A percentile compares a stretch with the other conserved stretches of the same genome.
Conservation (phyloP, 2,329 filamentous ascomycete species). For the Sporothrix inflata region DNA sequence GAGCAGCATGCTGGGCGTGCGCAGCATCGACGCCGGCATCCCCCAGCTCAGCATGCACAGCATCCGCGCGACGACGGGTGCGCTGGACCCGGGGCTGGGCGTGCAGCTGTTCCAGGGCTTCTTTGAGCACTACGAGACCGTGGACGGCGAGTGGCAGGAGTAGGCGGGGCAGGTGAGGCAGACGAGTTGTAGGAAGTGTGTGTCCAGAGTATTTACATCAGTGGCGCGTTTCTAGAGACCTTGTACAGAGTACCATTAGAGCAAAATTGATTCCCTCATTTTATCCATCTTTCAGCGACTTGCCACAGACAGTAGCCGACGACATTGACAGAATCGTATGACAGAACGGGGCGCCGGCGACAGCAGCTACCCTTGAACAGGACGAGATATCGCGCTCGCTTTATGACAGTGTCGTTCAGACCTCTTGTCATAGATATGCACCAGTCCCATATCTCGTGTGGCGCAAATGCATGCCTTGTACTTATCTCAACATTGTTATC, state of each 20-base stretch:
- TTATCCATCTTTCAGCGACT: neutral
- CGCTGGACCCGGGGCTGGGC: slow-evolving; percentile 82
- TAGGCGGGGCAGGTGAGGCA: neutral
- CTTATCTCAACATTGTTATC: slow-evolving; percentile 5
- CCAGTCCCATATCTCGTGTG: neutral
- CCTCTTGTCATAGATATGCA: neutral
- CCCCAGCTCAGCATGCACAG: slow-evolving; percentile 94
- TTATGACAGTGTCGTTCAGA: neutral
- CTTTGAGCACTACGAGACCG: slow-evolving; percentile 80
- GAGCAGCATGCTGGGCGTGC: slow-evolving; percentile 76
- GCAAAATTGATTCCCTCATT: neutral
- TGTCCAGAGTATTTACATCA: neutral
- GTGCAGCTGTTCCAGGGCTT: slow-evolving; percentile 89
- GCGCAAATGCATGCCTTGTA: neutral
- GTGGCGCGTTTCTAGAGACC: neutral
- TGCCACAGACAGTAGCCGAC: neutral
- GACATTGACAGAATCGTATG: slow-evolving; percentile 1
- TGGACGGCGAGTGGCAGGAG: slow-evolving; percentile 74
- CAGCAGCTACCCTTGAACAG: neutral
- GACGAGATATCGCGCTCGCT: slow-evolving; percentile 8
- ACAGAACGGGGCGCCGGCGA: neutral
- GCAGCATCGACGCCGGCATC: slow-evolving; percentile 84
- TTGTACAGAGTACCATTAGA: neutral
- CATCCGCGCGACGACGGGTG: slow-evolving; percentile 84
- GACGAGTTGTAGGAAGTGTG: neutral